A percentile compares a stretch with the other conserved stretches of the same genome.
phyloP scores from a whole-genome alignment of 2,329 filamentous ascomycete species.

The Alternaria dauci region DNA sequence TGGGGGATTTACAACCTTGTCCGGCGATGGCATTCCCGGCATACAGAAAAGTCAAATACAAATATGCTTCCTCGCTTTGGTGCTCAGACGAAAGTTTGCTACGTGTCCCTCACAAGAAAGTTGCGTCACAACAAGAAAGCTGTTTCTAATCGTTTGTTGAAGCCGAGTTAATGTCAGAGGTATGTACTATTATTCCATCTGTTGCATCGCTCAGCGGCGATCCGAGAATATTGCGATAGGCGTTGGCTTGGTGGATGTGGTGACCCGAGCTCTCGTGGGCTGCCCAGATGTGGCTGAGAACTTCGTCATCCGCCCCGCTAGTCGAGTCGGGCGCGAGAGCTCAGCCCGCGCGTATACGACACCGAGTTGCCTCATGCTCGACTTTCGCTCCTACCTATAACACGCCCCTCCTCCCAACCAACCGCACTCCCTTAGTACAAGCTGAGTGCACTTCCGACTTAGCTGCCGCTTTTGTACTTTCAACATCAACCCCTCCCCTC shows the following conservation, averaged over 20 bases:
- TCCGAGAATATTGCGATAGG: neutral
- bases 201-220: neutral
- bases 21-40: constrained; percentile 18
- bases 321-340: constrained; percentile 14
- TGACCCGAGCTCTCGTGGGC: neutral
- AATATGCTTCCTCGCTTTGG: neutral
- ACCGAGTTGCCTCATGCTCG: constrained; percentile 3
- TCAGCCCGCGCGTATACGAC: constrained; percentile 35
- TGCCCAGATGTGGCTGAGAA: constrained; percentile 21
- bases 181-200: neutral
- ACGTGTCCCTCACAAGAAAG: too few relatives aligned
- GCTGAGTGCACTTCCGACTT: neutral
- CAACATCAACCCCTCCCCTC: neutral
- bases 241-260: neutral
- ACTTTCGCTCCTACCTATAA: constrained; percentile 13
- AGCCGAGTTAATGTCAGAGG: neutral
- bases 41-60: constrained; percentile 20
- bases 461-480: neutral
- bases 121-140: neutral
- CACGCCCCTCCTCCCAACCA: neutral
- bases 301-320: constrained; percentile 31
- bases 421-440: neutral
- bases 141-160: neutral
- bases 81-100: neutral
- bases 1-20: constrained; percentile 15